These are phyloP conservation scores for Mercurialis annua DNA, from an alignment of 345 rosid genomes.

Conservation along the genomic window DNA sequence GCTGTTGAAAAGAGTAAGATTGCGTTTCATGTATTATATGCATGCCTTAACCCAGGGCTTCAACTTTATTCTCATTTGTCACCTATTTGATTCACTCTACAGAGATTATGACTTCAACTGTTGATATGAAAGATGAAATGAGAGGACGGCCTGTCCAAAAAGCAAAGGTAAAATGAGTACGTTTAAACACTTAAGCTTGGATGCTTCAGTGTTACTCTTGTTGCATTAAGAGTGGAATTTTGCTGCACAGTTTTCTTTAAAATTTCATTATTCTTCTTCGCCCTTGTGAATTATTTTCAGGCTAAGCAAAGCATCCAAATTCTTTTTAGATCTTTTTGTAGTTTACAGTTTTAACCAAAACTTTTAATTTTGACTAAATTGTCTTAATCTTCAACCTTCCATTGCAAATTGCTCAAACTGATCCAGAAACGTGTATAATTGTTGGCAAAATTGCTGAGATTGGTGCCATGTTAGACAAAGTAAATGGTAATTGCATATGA, in stretches of 20 bases:
- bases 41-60: background rate
- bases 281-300: too few relatives aligned
- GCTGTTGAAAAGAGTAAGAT: slow-evolving; percentile 82
- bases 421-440: too few relatives aligned
- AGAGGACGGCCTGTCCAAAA: slow-evolving; percentile 81
- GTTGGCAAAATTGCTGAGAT: too few relatives aligned
- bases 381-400: too few relatives aligned
- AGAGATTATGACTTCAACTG: slow-evolving; percentile 74
- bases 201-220: background rate
- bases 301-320: too few relatives aligned
- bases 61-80: background rate
- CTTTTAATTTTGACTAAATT: too few relatives aligned
- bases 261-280: too few relatives aligned
- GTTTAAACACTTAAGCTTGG: background rate
- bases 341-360: too few relatives aligned
- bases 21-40: background rate
- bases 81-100: slow-evolving; percentile 8
- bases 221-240: background rate
- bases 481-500: too few relatives aligned
- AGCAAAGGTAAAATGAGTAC: slow-evolving; percentile 56
- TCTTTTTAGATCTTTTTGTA: too few relatives aligned
- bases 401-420: too few relatives aligned
- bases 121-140: slow-evolving; percentile 74
- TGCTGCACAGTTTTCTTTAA: background rate
- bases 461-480: too few relatives aligned